Percentiles rank a stretch among this genome's conserved stretches.
Evolutionary conservation across 2,329 filamentous ascomycete genomes (phyloP).

Genomic region (Colletotrichum limetticola): DNA sequence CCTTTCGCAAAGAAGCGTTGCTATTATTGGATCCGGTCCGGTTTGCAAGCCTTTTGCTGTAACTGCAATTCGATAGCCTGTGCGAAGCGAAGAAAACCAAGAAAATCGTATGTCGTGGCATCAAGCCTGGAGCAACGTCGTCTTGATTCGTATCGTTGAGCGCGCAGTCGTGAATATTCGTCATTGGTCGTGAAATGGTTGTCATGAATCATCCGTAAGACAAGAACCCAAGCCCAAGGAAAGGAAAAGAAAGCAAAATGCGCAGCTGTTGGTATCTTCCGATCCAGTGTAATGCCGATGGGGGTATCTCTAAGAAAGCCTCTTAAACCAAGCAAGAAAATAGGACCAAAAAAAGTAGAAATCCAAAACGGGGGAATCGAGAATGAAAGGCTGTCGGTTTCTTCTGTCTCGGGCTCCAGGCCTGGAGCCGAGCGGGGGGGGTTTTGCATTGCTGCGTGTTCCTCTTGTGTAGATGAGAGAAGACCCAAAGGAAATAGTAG

Average conservation of each 20-base stretch:
- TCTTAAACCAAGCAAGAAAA: constrained; percentile 50
- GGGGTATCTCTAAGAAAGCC: constrained; percentile 55
- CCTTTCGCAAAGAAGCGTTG: constrained; percentile 37
- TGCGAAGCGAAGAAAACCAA: constrained; percentile 33
- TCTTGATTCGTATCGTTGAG: constrained; percentile 44
- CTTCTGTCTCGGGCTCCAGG: constrained; percentile 55
- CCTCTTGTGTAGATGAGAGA: constrained; percentile 61
- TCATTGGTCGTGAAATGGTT: constrained; percentile 53
- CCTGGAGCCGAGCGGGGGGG: constrained; percentile 54
- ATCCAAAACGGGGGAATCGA: constrained; percentile 50
- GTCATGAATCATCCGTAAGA: constrained; percentile 60
- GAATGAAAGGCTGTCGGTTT: constrained; percentile 49
- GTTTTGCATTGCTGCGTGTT: constrained; percentile 73
- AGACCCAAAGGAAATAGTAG: constrained; percentile 43
- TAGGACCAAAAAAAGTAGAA: constrained; percentile 43
- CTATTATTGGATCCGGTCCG: constrained; percentile 44
- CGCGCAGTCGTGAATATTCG: constrained; percentile 47
- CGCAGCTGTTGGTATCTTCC: constrained; percentile 42
- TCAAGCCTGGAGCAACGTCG: constrained; percentile 44
- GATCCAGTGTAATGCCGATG: constrained; percentile 42
- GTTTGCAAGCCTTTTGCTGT: constrained; percentile 33
- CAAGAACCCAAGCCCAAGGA: constrained; percentile 50
- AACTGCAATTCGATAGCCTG: constrained; percentile 36
- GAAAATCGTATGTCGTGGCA: constrained; percentile 39
- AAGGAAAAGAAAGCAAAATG: constrained; percentile 52